These are phyloP conservation scores for Vicia villosa DNA, from an alignment of 306 rosid species.

Conservation along the genomic window DNA sequence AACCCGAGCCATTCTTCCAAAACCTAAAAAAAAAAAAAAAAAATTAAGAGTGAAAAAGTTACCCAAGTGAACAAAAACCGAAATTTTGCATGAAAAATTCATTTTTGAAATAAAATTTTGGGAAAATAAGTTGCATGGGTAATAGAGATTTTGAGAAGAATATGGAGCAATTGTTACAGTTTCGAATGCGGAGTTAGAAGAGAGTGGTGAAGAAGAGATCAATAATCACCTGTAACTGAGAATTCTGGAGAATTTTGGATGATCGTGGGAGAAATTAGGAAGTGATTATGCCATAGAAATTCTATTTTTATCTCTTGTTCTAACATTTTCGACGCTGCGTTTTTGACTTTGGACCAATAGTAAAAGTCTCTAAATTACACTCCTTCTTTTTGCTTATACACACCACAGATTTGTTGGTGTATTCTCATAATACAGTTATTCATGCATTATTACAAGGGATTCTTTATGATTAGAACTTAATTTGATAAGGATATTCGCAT, in stretches of 20 bases:
- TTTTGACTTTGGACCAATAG: neutral
- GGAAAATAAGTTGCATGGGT: too few species aligned
- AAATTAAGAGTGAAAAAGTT: neutral
- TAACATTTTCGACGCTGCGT: neutral
- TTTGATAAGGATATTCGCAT: too few species aligned
- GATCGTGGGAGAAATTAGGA: neutral
- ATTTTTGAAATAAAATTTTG: too few species aligned
- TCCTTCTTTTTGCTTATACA: neutral
- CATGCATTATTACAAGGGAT: too few species aligned
- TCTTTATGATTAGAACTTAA: too few species aligned
- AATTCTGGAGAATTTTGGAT: neutral
- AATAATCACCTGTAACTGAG: neutral
- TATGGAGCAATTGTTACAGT: neutral
- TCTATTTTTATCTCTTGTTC: too few species aligned
- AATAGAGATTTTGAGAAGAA: neutral
- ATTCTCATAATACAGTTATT: too few species aligned
- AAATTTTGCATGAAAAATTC: neutral
- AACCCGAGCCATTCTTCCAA: constrained; percentile 70
- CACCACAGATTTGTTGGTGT: too few species aligned
- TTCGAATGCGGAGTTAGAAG: neutral
- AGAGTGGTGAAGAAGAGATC: neutral
- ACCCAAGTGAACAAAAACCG: neutral
- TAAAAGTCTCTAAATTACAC: neutral
- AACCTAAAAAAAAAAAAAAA: constrained; percentile 23
- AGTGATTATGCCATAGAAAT: too few species aligned